Conservation (phyloP, 164 flowering plant genomes). For the Vitis cinerea region DNA sequence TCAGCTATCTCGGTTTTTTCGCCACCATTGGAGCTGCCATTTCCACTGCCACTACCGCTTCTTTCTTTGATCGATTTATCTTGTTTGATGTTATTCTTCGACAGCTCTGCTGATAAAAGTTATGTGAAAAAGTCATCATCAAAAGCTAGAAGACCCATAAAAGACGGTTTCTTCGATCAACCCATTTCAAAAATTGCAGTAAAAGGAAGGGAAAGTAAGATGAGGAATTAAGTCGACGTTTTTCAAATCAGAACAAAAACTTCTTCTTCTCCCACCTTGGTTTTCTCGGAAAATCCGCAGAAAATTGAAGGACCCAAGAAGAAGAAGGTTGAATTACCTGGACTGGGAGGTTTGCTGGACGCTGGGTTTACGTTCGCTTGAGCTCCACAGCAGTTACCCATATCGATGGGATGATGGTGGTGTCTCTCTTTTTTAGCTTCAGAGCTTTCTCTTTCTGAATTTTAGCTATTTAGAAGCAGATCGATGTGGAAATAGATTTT, state of each 20-base stretch:
- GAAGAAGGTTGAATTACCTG: slow-evolving; percentile 10
- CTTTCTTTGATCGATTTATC: not conserved
- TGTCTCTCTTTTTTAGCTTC: not conserved
- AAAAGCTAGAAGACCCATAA: not conserved
- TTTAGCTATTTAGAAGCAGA: no score
- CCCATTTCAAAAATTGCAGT: no score
- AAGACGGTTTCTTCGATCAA: no score
- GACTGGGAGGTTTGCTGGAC: slow-evolving; percentile 7
- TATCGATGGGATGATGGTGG: not conserved
- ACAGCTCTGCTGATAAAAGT: not conserved
- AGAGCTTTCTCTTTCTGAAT: no score
- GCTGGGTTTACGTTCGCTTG: slow-evolving; percentile 14
- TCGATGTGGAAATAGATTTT: no score
- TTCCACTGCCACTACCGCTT: not conserved
- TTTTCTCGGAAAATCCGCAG: not conserved
- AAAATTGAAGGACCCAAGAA: not conserved
- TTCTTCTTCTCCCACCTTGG: not conserved
- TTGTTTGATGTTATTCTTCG: not conserved
- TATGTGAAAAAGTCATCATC: not conserved
- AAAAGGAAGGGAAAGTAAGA: no score
- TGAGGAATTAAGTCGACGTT: no score
- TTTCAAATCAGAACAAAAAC: not conserved
- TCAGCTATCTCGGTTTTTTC: not conserved
- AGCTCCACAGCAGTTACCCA: slow-evolving; percentile 23
- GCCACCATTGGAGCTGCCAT: not conserved